Percentiles rank a stretch among this genome's conserved stretches.
These are phyloP conservation scores for Epichloe scottii DNA, from an alignment of 2,329 filamentous ascomycete genomes.

Conservation along the genomic window DNA sequence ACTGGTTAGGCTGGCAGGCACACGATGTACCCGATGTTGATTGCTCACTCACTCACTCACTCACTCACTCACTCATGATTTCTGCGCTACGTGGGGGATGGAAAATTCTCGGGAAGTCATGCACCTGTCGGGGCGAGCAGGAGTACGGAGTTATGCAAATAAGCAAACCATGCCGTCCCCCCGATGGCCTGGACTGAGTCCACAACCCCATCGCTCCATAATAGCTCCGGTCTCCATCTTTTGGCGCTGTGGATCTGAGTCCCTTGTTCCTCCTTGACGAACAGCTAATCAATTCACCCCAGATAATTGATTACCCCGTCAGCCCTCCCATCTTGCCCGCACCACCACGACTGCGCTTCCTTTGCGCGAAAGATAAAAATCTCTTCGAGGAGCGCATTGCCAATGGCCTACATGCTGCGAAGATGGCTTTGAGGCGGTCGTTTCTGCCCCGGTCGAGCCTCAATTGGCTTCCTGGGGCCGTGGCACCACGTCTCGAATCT, in stretches of 20 bases:
- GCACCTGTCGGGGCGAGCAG: neutral
- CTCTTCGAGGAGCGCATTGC: neutral
- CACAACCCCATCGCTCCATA: neutral
- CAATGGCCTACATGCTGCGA: neutral
- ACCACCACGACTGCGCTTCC: neutral
- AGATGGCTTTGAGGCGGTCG: slow-evolving; percentile 19
- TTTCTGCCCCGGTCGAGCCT: slow-evolving; percentile 13
- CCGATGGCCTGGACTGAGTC: neutral
- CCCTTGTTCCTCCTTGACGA: neutral
- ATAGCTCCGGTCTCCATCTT: neutral
- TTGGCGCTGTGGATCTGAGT: neutral
- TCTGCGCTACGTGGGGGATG: neutral
- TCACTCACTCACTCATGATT: neutral
- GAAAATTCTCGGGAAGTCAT: neutral
- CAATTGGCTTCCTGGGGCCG: slow-evolving; percentile 7
- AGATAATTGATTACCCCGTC: neutral
- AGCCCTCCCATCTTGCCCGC: neutral
- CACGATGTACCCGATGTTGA: neutral
- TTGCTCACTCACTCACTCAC: neutral
- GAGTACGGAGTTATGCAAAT: neutral
- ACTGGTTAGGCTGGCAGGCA: neutral
- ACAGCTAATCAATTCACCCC: neutral
- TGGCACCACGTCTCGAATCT: slow-evolving; percentile 12
- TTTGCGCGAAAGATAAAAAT: neutral
- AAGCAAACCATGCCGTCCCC: neutral